Conservation (phyloP, 2,329 filamentous ascomycete genomes). For the Sporothrix luriei region DNA sequence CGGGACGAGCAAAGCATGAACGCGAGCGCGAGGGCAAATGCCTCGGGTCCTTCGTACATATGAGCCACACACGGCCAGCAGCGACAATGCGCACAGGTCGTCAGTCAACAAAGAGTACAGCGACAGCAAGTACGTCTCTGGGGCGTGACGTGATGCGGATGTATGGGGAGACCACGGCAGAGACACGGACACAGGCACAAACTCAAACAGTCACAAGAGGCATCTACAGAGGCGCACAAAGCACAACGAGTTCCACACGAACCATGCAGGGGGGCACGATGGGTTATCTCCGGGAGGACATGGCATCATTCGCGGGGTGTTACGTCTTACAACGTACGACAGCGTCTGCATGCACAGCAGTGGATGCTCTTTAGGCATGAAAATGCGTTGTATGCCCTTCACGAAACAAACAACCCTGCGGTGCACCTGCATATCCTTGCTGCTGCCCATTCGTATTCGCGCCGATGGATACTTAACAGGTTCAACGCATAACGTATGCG, state of each 20-base stretch:
- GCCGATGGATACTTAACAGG: background rate
- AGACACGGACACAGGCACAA: background rate
- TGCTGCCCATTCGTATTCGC: background rate
- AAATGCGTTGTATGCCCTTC: background rate
- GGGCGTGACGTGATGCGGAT: slow-evolving; percentile 16
- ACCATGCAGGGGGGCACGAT: slow-evolving; percentile 13
- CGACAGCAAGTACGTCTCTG: background rate
- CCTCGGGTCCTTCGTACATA: background rate
- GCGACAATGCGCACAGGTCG: background rate
- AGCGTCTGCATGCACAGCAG: background rate
- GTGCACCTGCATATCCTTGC: background rate
- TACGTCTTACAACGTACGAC: background rate
- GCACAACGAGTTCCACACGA: background rate
- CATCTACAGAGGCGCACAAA: background rate
- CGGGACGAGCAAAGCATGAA: background rate
- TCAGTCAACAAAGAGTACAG: slow-evolving; percentile 1
- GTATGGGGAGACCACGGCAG: background rate
- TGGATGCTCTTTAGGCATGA: slow-evolving; percentile 10
- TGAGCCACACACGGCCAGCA: background rate
- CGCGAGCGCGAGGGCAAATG: slow-evolving; percentile 4
- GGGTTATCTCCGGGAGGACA: slow-evolving; percentile 11
- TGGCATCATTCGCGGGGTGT: slow-evolving; percentile 12
- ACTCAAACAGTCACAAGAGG: background rate
- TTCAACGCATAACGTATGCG: slow-evolving; percentile 10
- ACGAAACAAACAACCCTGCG: background rate